Evolutionary conservation across 1,284 basidiomycete genomes (phyloP).

Genomic region (Lentinula novae-zelandiae): DNA sequence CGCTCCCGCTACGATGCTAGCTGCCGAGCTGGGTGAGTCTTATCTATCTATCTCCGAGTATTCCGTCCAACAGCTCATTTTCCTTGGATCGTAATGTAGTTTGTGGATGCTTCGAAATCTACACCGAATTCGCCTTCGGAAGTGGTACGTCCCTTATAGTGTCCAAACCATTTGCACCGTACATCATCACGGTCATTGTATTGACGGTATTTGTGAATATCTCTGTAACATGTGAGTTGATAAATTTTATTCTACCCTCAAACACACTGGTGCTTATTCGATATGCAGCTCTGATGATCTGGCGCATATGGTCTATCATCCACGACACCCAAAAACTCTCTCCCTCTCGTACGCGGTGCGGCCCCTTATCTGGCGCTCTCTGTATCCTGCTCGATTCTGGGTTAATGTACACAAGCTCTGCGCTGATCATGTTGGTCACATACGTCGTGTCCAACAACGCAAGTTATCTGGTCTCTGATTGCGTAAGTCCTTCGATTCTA

Average conservation of each 20-base stretch:
- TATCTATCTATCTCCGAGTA: neutral
- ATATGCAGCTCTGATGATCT: constrained; percentile 1
- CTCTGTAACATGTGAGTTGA: neutral
- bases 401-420: constrained; percentile 1
- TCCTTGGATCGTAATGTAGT: neutral
- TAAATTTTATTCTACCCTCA: neutral
- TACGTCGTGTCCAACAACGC: constrained; percentile 5
- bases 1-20: neutral
- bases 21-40: constrained; percentile 2
- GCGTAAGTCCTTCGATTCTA: neutral
- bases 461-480: constrained; percentile 3
- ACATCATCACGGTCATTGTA: neutral
- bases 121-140: neutral
- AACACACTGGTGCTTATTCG: neutral
- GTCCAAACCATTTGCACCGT: neutral
- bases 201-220: constrained; percentile 9
- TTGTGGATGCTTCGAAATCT: neutral
- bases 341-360: neutral
- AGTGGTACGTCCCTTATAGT: neutral
- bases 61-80: neutral
- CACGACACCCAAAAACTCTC: neutral
- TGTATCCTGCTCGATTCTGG: constrained; percentile 8
- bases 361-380: neutral
- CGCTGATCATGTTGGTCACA: neutral
- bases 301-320: constrained; percentile 4